These are phyloP conservation scores for Trypanosomatidae sp. DNA, from an alignment of 208 protist species.

Conservation along the genomic window DNA sequence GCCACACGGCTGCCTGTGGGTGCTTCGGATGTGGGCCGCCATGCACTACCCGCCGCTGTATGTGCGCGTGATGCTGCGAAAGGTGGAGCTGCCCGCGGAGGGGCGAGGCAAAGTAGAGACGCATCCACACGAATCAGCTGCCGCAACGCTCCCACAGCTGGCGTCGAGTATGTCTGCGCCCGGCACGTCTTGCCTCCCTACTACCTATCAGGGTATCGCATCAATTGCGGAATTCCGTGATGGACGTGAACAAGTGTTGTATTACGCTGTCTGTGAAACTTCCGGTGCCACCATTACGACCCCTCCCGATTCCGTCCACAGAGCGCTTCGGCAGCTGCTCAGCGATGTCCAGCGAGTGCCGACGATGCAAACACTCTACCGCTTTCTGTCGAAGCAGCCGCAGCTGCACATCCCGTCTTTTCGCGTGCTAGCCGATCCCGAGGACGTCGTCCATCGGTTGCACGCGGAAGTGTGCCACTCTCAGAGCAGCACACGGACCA, in stretches of 20 bases:
- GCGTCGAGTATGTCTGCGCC: neutral
- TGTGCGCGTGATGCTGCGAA: constrained; percentile 20
- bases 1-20: constrained; percentile 37
- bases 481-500: neutral
- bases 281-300: neutral
- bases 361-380: constrained; percentile 21
- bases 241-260: neutral
- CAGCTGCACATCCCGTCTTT: constrained; percentile 26
- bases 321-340: constrained; percentile 16
- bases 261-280: neutral
- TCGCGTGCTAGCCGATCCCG: constrained; percentile 11
- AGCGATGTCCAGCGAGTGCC: constrained; percentile 16
- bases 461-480: constrained; percentile 1
- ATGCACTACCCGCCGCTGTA: constrained; percentile 37
- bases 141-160: neutral
- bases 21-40: constrained; percentile 50
- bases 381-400: constrained; percentile 14
- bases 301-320: constrained; percentile 6
- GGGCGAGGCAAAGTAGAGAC: neutral
- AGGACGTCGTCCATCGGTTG: constrained; percentile 9
- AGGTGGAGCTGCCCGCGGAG: neutral
- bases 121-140: neutral
- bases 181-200: neutral
- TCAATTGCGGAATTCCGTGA: neutral
- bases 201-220: neutral